phyloP scores from a whole-genome alignment of 331 rosid genomes.

The Saraca asoca region DNA sequence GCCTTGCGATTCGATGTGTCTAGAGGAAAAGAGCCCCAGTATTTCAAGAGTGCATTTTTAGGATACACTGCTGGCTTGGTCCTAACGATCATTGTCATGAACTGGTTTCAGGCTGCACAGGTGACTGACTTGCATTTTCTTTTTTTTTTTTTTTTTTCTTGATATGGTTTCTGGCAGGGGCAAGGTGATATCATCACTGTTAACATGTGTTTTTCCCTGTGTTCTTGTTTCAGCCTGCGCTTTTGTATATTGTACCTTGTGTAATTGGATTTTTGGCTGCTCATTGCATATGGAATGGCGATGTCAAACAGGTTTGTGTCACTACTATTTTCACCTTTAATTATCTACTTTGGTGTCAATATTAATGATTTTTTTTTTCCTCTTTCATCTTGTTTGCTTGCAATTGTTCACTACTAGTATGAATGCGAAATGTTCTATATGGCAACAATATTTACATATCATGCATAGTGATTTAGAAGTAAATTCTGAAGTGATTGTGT shows the following conservation, averaged over 20 bases:
- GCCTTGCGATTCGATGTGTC: conserved; percentile 97
- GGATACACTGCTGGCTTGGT: conserved; percentile 81
- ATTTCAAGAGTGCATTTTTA: conserved; percentile 88
- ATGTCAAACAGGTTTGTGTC: conserved; percentile 79
- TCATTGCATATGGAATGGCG: conserved; percentile 92
- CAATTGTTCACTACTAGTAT: too few species aligned
- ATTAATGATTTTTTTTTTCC: too few species aligned
- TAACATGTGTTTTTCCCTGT: conserved; percentile 1
- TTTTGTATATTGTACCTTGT: conserved; percentile 86
- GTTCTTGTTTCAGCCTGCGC: conserved; percentile 74
- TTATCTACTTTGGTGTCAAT: background rate
- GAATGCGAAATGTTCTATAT: too few species aligned
- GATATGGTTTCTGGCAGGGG: background rate
- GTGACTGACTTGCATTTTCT: conserved; percentile 47
- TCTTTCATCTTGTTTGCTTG: too few species aligned
- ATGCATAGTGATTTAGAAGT: too few species aligned
- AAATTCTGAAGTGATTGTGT: too few species aligned
- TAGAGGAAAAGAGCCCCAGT: conserved; percentile 78
- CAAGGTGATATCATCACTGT: conserved; percentile 6
- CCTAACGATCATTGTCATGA: conserved; percentile 93
- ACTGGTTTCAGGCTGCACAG: conserved; percentile 99
- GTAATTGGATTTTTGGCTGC: conserved; percentile 96
- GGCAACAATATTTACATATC: too few species aligned
- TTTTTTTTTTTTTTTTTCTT: conserved; percentile 12
- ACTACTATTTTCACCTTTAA: background rate